Base-by-base conservation (phyloP, 2,329 filamentous ascomycete species). In the Pyrenochaeta sp. region DNA sequence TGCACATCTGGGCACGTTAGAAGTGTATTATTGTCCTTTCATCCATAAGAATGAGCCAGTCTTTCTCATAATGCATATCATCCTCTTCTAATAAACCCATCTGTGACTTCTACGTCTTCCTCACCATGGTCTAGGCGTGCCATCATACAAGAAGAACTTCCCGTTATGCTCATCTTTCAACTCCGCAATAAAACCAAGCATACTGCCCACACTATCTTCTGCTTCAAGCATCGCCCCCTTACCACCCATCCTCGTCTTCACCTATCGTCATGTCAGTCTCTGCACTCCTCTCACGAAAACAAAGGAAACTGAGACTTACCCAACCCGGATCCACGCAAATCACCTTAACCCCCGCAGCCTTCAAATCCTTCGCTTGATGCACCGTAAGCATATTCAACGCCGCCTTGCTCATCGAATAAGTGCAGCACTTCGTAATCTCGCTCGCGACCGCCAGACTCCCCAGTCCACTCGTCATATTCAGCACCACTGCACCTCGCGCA, bases 271-370 rank as follows among this genome's bases (percentile, higher is more conserved):
- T 24, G 32, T 35, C n/a, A 35, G 32, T 24, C 11, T 27, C 4
- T 4, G 5, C 5, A 14, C 15, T 24, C n/a, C 18, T 17, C 11
- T 26, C 19, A 24, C 17, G 5, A 14, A 22, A 2, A 22, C 2
- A 10, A n/a, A 35, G 14, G 20, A 26, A 9, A 14, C 17, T 13
- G 24, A 27, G 14, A 27, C 24, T 5, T 27, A 76, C 72, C 73
- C 73, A 76, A 6, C 74, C 74, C 0, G 74, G 74, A 61, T 76
- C 72, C 70, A 74, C 72, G 35, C 66, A 66, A 15, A 74, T 60
- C 7, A 73, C 71, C 11, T 62, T 63, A 0, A 55, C 36, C 0
- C 54, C 54, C 6, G 53, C 63, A 4, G 26, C 29, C 55, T 65
- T 63, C 43, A 76, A 52, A 41, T 69, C 65, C 19, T 64, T 63